Conservation (phyloP, 345 rosid species). For the Zanthoxylum bungeanum region DNA sequence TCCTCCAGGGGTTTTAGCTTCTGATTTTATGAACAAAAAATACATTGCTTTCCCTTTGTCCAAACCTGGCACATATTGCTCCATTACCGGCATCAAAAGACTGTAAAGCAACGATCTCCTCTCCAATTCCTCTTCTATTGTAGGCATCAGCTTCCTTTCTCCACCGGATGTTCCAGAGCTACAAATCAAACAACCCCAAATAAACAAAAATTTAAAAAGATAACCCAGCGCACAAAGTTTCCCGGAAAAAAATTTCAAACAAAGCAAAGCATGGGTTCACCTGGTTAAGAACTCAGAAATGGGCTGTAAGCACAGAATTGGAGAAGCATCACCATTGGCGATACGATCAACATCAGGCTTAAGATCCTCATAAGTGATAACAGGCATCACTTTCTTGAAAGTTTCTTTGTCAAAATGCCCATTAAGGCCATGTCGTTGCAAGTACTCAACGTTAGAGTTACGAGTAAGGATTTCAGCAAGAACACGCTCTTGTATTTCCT, state of each 20-base stretch:
- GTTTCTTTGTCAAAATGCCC: slow-evolving; percentile 35
- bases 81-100: slow-evolving; percentile 56
- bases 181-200: slow-evolving; percentile 2
- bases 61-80: slow-evolving; percentile 39
- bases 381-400: slow-evolving; percentile 47
- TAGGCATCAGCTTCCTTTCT: slow-evolving; percentile 64
- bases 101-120: slow-evolving; percentile 51
- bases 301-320: slow-evolving; percentile 48
- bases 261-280: slow-evolving; percentile 8
- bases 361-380: slow-evolving; percentile 45
- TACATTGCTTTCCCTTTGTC: slow-evolving; percentile 64
- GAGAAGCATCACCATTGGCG: slow-evolving; percentile 49
- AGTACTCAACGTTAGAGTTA: slow-evolving; percentile 43
- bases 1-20: slow-evolving; percentile 48
- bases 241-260: too few species aligned
- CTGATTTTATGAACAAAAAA: slow-evolving; percentile 57
- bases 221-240: too few species aligned
- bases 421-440: slow-evolving; percentile 37
- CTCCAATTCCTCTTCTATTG: slow-evolving; percentile 45
- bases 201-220: not conserved
- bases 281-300: slow-evolving; percentile 59
- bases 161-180: slow-evolving; percentile 64
- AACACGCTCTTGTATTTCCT: slow-evolving; percentile 35
- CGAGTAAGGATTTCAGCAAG: slow-evolving; percentile 43
- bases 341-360: slow-evolving; percentile 47